Evolutionary conservation across 1,284 basidiomycete genomes (phyloP), one percentile per base, ranked within the genome.

Genomic region (Testicularia cyperi): DNA sequence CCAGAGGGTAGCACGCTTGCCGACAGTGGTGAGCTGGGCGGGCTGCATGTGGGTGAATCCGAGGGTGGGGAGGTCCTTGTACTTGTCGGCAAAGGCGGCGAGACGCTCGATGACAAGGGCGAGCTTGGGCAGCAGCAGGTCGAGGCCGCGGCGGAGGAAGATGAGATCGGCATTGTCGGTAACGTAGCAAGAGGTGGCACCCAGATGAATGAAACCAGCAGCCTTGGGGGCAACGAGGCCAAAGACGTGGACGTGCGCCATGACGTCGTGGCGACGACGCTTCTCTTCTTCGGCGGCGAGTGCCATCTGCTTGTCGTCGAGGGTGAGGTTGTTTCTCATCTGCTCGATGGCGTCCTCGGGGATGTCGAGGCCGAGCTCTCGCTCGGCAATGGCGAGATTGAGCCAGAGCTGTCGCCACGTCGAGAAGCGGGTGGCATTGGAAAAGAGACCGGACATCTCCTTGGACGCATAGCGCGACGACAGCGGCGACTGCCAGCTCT

Each of bases 11-110:
- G 91, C 86, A n/a, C 95, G 85, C 80, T 99, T 99, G n/a, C 95
- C 95, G 29, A 99, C 94, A 0, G 94, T 99, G 1, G 92, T 97
- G 43, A 98, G 81, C 79, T 99, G 95, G 6, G 95, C 95, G 5
- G 95, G 92, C 79, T 99, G 95, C 82, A 95, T 98, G 79, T 99
- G 95, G 7, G 95, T 99, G 81, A 96, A 98, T 1, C 95, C 95
- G 30, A 99, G 83, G 0, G 77, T 78, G 7, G 78, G 77, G 30
- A 78, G 61, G 30, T 71, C 75, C 46, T 75, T 74, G 70, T 79
- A 65, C 56, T 84, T 78, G 44, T 81, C 78, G 39, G 88, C 87
- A 62, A 96, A 98, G 0, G 79, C 76, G 15, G 90, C 82, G 28
- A 98, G 83, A 24, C 94, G 87, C 44, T 88, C 86, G 71, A 98